Conservation (phyloP, 2,329 filamentous ascomycete species). For the Penicillium griseofulvum region DNA sequence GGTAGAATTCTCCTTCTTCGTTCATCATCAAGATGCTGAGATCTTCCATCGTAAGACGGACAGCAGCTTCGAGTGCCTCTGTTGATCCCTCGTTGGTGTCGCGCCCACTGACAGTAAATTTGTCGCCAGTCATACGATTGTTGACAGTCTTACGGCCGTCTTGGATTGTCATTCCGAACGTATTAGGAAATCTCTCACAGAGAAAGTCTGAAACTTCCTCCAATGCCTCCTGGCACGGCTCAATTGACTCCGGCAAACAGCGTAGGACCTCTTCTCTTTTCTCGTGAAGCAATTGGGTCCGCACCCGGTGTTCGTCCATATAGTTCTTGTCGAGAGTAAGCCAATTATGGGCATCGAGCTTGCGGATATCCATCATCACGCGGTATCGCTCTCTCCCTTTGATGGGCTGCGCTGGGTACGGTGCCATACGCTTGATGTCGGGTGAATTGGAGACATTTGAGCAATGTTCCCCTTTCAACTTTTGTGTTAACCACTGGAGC, state of each 20-base stretch:
- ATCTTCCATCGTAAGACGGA: conserved; percentile 53
- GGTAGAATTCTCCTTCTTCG: conserved; percentile 47
- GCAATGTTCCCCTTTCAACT: background rate
- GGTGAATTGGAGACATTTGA: conserved; percentile 11
- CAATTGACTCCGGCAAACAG: conserved; percentile 44
- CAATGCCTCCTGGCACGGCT: conserved; percentile 50
- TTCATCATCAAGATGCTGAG: conserved; percentile 50
- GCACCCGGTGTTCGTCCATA: conserved; percentile 43
- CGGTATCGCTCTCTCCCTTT: conserved; percentile 40
- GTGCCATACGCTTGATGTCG: conserved; percentile 35
- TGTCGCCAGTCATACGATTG: conserved; percentile 48
- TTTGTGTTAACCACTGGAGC: conserved; percentile 9
- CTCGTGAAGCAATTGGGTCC: conserved; percentile 41
- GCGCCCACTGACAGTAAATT: conserved; percentile 38
- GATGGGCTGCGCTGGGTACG: conserved; percentile 41
- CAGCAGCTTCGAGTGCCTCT: conserved; percentile 51
- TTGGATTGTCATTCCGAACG: conserved; percentile 38
- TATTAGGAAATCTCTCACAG: conserved; percentile 42
- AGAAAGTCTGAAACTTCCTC: conserved; percentile 48
- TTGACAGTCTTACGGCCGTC: conserved; percentile 33
- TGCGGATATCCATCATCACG: conserved; percentile 50
- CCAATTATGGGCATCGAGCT: conserved; percentile 49
- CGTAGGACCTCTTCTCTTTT: conserved; percentile 46
- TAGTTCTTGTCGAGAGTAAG: conserved; percentile 50
- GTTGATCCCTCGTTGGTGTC: conserved; percentile 26